Base-by-base conservation (phyloP, 2,329 filamentous ascomycete genomes). In the Hypocreales sp. region DNA sequence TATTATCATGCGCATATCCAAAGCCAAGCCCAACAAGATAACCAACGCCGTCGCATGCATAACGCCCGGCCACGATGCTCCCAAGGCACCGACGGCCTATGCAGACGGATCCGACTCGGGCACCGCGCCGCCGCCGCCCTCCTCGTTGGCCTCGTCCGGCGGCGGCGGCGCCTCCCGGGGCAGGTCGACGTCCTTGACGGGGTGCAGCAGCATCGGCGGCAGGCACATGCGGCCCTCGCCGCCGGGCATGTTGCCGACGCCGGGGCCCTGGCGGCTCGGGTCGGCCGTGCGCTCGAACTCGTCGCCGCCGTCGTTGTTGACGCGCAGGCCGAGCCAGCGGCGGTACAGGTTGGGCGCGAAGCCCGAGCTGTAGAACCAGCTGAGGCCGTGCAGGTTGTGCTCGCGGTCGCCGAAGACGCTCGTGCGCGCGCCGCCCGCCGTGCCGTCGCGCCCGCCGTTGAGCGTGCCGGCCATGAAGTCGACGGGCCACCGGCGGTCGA, bases 151-250 rank as follows among this genome's bases (percentile, higher is more conserved):
- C 24, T 58, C 56, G 4, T 59, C 61, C 31, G 58, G 58, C 5
- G 55, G 51, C 2, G 63, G 54, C 22, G 64, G 58, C 15, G 64
- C 64, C 47, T 67, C 75, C 2, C 79, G 70, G 7, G 72, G 67
- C 27, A 77, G 41, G 31, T 77, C 70, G 5, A 86, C 66, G 28
- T 71, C 67, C 60, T 93, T 94, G 28, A 93, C 67, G 0, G 86
- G 86, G 62, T 94, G 86, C 36, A 94, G 54, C 35, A 93, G 55
- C 76, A 93, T 87, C 1, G 79, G 81, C 7, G 84, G 83, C 22
- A 93, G 56, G 54, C 86, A 94, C 83, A 93, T 92, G 33, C 84
- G 67, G 8, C 82, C 82, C 50, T 86, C 79, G 11, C 77, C 74
- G 25, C 73, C 68, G 26, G 60, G 63, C 66, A 72, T 76, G 36